These are phyloP conservation scores for Aureobasidium uvarum DNA, from an alignment of 2,329 filamentous ascomycete genomes.

Conservation along the genomic window DNA sequence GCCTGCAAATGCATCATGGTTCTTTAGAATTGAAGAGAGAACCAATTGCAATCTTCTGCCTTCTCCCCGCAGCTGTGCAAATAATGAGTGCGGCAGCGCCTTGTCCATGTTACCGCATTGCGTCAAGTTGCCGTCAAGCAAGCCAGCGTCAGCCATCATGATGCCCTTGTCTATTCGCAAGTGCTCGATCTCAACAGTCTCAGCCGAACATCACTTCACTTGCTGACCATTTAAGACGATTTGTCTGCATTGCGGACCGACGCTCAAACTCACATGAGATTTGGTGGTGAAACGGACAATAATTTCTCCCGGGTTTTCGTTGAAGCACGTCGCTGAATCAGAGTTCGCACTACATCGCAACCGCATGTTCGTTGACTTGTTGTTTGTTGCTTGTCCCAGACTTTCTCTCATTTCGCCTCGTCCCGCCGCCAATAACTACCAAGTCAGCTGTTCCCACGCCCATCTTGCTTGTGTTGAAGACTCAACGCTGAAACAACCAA, in stretches of 20 bases:
- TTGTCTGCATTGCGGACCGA: background rate
- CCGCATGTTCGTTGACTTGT: slow-evolving; percentile 24
- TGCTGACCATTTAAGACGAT: background rate
- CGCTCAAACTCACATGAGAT: slow-evolving; percentile 5
- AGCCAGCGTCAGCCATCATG: background rate
- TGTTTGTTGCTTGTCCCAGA: slow-evolving; percentile 16
- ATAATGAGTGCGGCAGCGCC: slow-evolving; percentile 3
- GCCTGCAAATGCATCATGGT: slow-evolving; percentile 24
- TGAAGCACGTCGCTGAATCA: slow-evolving; percentile 16
- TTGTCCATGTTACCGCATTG: slow-evolving; percentile 16
- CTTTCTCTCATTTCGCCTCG: slow-evolving; percentile 6
- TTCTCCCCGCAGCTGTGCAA: slow-evolving; percentile 15
- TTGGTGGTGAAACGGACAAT: slow-evolving; percentile 22
- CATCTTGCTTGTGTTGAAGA: slow-evolving; percentile 14
- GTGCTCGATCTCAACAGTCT: slow-evolving; percentile 1
- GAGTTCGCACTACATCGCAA: slow-evolving; percentile 16
- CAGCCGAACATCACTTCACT: slow-evolving; percentile 18
- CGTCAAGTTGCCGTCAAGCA: slow-evolving; percentile 11
- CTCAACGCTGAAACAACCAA: slow-evolving; percentile 11
- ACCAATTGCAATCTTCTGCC: slow-evolving; percentile 9
- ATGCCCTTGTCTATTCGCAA: background rate
- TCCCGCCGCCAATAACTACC: slow-evolving; percentile 11
- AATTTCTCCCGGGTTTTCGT: slow-evolving; percentile 8
- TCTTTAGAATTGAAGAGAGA: background rate
- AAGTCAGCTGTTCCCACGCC: background rate